phyloP scores from a whole-genome alignment of 345 rosid species.

The Adansonia digitata region DNA sequence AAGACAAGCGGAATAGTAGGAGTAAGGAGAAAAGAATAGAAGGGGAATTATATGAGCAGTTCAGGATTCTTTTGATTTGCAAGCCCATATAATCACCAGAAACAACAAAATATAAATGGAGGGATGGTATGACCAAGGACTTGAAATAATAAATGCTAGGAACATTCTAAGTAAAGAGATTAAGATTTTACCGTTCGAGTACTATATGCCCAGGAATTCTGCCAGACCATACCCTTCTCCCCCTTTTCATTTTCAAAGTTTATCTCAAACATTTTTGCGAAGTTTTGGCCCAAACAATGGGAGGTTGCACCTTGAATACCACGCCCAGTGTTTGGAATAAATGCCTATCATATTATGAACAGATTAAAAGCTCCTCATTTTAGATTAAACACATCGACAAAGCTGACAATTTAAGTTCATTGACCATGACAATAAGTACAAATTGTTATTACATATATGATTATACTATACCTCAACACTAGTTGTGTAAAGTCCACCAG shows the following conservation, averaged over 20 bases:
- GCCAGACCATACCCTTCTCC: constrained; percentile 92
- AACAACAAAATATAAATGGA: background rate
- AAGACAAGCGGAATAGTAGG: background rate
- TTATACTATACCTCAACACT: constrained; percentile 68
- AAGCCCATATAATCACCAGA: background rate
- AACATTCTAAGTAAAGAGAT: background rate
- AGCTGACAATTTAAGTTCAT: background rate
- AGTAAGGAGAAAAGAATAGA: background rate
- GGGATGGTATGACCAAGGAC: background rate
- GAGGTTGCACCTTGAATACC: constrained; percentile 99
- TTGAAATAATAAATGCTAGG: background rate
- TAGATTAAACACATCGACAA: constrained; percentile 1
- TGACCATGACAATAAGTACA: background rate
- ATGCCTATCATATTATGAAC: constrained; percentile 49
- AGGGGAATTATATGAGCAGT: background rate
- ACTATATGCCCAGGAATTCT: constrained; percentile 99
- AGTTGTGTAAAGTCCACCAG: constrained; percentile 95
- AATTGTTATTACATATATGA: background rate
- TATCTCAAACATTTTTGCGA: constrained; percentile 95
- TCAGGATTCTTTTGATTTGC: background rate
- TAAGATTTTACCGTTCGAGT: constrained; percentile 58
- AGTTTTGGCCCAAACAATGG: constrained; percentile 93
- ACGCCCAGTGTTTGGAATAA: constrained; percentile 94
- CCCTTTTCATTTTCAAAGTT: constrained; percentile 89
- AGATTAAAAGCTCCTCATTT: background rate